Evolutionary conservation across 257 asterid species (phyloP).

Genomic region (Salvia hispanica): DNA sequence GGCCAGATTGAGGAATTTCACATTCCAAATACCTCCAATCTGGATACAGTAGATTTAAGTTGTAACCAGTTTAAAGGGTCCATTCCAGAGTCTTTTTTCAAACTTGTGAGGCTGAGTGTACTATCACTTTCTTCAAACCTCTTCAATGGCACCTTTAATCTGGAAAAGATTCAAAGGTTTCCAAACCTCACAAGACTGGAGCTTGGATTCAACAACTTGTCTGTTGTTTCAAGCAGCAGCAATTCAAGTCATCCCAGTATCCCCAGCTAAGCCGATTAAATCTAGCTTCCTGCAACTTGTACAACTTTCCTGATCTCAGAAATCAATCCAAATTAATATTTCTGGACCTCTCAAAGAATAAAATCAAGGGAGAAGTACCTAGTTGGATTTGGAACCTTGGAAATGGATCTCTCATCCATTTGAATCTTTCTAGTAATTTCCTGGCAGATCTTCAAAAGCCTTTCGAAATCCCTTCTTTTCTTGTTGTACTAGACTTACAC

Average conservation of each 20-base stretch:
- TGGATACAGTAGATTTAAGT: slow-evolving; percentile 46
- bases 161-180: slow-evolving; percentile 35
- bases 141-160: slow-evolving; percentile 38
- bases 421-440: slow-evolving; percentile 54
- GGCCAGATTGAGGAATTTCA: slow-evolving; percentile 40
- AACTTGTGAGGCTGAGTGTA: slow-evolving; percentile 30
- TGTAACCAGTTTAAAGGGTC: slow-evolving; percentile 41
- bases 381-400: slow-evolving; percentile 60
- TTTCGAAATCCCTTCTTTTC: not conserved
- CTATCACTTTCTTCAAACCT: slow-evolving; percentile 43
- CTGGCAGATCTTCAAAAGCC: slow-evolving; percentile 44
- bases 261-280: slow-evolving; percentile 37
- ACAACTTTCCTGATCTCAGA: slow-evolving; percentile 39
- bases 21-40: slow-evolving; percentile 16
- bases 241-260: slow-evolving; percentile 19
- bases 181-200: slow-evolving; percentile 48
- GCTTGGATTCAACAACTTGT: slow-evolving; percentile 53
- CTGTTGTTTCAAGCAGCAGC: slow-evolving; percentile 29
- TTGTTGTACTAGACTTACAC: slow-evolving; percentile 39
- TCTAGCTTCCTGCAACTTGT: slow-evolving; percentile 58
- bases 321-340: slow-evolving; percentile 23
- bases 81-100: slow-evolving; percentile 43
- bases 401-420: not conserved
- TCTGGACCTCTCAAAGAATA: slow-evolving; percentile 57
- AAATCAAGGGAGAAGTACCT: slow-evolving; percentile 49